phyloP scores from a whole-genome alignment of 805 yeast species.

The Osmozyma mogii region DNA sequence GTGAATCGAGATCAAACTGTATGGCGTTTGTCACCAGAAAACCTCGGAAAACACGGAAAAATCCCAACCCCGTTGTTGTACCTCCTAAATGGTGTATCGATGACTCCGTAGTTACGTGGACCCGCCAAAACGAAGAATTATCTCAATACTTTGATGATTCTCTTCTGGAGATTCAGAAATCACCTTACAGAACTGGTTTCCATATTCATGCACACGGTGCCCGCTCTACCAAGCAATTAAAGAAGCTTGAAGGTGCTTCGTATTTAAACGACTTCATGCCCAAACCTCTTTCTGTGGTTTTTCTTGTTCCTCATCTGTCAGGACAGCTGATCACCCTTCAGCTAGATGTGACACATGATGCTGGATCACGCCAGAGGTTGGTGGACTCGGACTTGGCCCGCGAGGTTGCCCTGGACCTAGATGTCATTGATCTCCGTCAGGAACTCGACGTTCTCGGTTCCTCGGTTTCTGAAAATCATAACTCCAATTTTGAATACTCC shows the following conservation, averaged over 20 bases:
- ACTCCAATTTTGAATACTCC: neutral
- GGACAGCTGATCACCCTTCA: neutral
- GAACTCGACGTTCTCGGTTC: too few relatives aligned
- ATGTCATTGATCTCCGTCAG: neutral
- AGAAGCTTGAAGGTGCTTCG: conserved; percentile 28
- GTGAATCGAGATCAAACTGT: neutral
- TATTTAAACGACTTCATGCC: conserved; percentile 36
- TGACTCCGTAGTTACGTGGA: neutral
- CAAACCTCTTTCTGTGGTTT: conserved; percentile 25
- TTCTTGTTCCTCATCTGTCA: conserved; percentile 17
- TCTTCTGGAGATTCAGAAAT: conserved; percentile 2
- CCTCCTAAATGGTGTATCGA: neutral
- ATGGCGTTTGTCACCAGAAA: neutral
- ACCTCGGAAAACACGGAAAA: neutral
- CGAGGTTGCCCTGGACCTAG: neutral
- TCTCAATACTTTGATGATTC: too few relatives aligned
- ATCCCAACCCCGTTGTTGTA: neutral
- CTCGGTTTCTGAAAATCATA: neutral
- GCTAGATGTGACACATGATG: neutral
- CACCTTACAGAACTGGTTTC: conserved; percentile 22
- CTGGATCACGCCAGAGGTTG: neutral
- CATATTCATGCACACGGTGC: conserved; percentile 30
- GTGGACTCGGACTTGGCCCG: neutral
- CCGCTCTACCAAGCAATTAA: conserved; percentile 19
- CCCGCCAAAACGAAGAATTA: neutral